A percentile compares a stretch with the other conserved stretches of the same genome.
phyloP scores from a whole-genome alignment of 2,329 filamentous ascomycete species.

The Hymenoscyphus repandus region DNA sequence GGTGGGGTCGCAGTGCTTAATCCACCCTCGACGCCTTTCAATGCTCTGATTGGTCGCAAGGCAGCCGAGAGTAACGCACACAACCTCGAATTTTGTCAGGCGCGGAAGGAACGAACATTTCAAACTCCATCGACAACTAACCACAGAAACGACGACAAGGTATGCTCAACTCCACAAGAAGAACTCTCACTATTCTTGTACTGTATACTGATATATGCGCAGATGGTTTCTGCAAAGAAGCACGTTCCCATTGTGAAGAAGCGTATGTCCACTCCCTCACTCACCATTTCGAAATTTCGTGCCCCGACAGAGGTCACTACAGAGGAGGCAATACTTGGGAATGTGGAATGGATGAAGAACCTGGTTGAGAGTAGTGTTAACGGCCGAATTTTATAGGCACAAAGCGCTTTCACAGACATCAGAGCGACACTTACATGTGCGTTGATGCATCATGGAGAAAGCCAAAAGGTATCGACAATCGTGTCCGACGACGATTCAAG shows the following conservation, averaged over 20 bases:
- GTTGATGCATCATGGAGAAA: conserved; percentile 92
- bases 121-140: conserved; percentile 25
- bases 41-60: neutral
- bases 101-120: conserved; percentile 15
- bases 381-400: conserved; percentile 55
- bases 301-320: neutral
- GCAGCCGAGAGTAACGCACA: conserved; percentile 1
- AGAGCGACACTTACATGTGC: conserved; percentile 95
- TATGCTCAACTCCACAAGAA: conserved; percentile 13
- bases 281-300: conserved; percentile 5
- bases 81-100: neutral
- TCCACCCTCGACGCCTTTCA: neutral
- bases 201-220: conserved; percentile 20
- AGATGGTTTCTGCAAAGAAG: conserved; percentile 99
- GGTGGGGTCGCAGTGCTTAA: too few relatives aligned
- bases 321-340: neutral
- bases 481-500: conserved; percentile 95
- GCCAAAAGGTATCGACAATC: conserved; percentile 99
- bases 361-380: conserved; percentile 4
- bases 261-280: conserved; percentile 62
- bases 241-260: conserved; percentile 99
- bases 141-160: conserved; percentile 30
- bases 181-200: neutral
- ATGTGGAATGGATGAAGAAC: neutral
- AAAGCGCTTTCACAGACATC: conserved; percentile 94